Percentiles rank a stretch among this genome's conserved stretches.
phyloP scores from a whole-genome alignment of 345 rosid species.

The Eucalyptus globulus region DNA sequence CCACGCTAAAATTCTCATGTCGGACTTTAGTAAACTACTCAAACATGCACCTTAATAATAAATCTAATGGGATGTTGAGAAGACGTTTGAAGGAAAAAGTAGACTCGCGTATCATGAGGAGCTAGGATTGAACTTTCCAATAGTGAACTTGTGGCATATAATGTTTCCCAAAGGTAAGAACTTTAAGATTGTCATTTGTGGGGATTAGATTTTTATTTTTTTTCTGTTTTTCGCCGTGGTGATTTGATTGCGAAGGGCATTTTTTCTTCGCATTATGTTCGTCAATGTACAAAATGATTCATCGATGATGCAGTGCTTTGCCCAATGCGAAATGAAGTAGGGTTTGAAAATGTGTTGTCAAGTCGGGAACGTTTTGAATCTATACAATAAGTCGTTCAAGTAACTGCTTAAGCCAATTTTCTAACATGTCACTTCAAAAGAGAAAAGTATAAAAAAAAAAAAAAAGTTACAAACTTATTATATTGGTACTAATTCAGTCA shows the following conservation, averaged over 20 bases:
- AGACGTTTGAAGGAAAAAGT: neutral
- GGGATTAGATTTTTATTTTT: no score
- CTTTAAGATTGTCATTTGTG: neutral
- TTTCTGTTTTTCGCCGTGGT: neutral
- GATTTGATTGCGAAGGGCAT: neutral
- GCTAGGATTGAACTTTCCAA: neutral
- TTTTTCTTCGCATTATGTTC: neutral
- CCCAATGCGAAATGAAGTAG: neutral
- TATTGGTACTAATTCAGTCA: no score
- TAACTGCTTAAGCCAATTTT: no score
- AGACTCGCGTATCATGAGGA: neutral
- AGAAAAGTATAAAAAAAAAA: no score
- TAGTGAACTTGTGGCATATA: neutral
- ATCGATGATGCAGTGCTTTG: neutral
- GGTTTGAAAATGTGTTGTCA: no score
- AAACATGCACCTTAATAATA: neutral
- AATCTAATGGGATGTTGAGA: neutral
- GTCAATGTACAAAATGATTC: neutral
- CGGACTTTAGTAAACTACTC: neutral
- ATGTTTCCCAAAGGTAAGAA: no score
- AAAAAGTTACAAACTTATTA: no score
- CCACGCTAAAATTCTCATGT: neutral
- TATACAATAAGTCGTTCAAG: no score
- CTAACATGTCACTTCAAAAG: no score
- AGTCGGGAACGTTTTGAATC: no score